A percentile compares a stretch with the other conserved stretches of the same genome.
Evolutionary conservation across 2,329 filamentous ascomycete genomes (phyloP).

Genomic region (Talaromyces funiculosus): DNA sequence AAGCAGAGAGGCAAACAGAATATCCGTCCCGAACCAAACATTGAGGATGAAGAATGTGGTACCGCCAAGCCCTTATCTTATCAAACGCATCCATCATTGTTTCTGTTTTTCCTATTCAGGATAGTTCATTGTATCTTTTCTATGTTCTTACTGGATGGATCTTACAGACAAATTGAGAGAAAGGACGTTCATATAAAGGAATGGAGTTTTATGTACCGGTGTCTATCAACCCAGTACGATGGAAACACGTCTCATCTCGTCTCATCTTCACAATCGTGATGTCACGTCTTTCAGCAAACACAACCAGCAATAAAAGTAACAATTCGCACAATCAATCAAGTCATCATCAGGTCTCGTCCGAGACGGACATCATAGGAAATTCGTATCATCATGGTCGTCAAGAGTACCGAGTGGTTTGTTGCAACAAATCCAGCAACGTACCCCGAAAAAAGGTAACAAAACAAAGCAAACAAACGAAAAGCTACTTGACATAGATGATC

Average conservation of each 20-base stretch:
- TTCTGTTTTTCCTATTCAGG: conserved; percentile 12
- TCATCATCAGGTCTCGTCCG: conserved; percentile 7
- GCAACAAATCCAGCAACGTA: conserved; percentile 1
- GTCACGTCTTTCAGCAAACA: neutral
- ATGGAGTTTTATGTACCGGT: conserved; percentile 10
- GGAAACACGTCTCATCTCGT: neutral
- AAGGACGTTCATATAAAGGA: conserved; percentile 4
- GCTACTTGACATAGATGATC: neutral
- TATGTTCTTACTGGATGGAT: no score
- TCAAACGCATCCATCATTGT: neutral
- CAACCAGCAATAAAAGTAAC: neutral
- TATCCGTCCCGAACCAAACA: neutral
- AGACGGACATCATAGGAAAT: conserved; percentile 15
- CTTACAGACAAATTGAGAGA: neutral
- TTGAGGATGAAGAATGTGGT: neutral
- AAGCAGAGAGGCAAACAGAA: no score
- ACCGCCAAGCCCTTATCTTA: conserved; percentile 11
- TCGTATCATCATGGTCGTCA: conserved; percentile 22
- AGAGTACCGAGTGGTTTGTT: conserved; percentile 9
- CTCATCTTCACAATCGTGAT: conserved; percentile 7
- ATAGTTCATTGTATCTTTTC: neutral
- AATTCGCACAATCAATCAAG: neutral
- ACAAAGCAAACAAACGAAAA: conserved; percentile 3
- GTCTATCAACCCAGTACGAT: conserved; percentile 1
- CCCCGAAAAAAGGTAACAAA: neutral